Evolutionary conservation across 2,329 filamentous ascomycete species (phyloP).

Genomic region (Colletotrichum sp.): DNA sequence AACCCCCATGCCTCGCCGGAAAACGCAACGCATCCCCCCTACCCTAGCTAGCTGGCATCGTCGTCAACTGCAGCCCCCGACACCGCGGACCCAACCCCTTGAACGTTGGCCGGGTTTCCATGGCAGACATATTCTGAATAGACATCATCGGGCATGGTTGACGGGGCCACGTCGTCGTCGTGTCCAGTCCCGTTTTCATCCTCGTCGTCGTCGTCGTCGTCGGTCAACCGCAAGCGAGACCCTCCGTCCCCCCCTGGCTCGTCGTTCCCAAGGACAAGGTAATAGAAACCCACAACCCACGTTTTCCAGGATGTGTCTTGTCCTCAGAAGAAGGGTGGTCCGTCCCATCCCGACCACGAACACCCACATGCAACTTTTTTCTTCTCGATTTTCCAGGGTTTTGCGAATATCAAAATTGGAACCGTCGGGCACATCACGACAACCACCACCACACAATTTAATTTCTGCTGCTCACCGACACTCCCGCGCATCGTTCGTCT

Average conservation of each 20-base stretch:
- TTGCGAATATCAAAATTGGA: background rate
- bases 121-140: background rate
- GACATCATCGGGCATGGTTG: background rate
- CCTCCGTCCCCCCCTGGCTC: background rate
- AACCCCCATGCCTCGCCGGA: background rate
- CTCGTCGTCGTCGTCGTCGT: background rate
- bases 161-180: background rate
- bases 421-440: background rate
- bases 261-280: background rate
- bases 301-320: background rate
- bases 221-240: background rate
- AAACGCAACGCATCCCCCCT: background rate
- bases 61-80: background rate
- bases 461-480: background rate
- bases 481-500: background rate
- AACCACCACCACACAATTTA: background rate
- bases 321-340: background rate
- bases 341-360: background rate
- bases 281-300: slow-evolving; percentile 14
- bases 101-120: background rate
- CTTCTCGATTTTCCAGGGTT: background rate
- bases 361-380: background rate
- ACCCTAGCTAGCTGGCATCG: background rate
- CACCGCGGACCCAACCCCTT: background rate
- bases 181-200: background rate